Conservation (phyloP, 75 land plant species). For the Pinus tabuliformis region DNA sequence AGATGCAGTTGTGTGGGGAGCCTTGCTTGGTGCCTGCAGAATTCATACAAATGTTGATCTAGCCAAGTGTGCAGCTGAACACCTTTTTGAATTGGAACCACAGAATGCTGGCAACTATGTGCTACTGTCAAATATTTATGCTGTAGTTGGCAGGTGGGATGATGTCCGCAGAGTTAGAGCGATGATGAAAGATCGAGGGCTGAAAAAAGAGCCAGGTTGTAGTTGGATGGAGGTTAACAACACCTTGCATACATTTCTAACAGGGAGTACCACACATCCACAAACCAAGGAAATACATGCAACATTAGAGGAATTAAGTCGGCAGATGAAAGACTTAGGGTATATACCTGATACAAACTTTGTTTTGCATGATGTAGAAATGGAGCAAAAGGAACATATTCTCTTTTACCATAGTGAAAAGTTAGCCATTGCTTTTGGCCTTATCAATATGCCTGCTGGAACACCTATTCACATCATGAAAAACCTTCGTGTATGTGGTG, state of each 20-base stretch:
- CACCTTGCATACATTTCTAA: neutral
- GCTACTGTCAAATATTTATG: neutral
- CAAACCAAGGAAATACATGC: neutral
- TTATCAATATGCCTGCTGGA: neutral
- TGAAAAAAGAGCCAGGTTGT: neutral
- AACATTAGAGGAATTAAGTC: neutral
- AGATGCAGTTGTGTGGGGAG: neutral
- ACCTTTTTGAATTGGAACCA: neutral
- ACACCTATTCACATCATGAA: neutral
- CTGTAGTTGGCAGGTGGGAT: neutral
- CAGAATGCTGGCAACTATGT: neutral
- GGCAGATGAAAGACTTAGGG: neutral
- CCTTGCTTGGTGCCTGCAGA: conserved; percentile 5
- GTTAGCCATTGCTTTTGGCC: conserved; percentile 3
- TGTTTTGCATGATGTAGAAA: neutral
- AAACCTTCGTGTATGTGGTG: neutral
- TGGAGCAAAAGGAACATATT: neutral
- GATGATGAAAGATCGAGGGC: neutral
- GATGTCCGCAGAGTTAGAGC: neutral
- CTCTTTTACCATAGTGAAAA: neutral
- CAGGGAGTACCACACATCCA: neutral
- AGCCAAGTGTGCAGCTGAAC: neutral
- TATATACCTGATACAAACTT: neutral
- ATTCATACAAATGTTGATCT: neutral
- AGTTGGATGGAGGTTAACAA: neutral